Base-by-base conservation (phyloP, 169 alveolate species). In the Eimeria praecox region DNA sequence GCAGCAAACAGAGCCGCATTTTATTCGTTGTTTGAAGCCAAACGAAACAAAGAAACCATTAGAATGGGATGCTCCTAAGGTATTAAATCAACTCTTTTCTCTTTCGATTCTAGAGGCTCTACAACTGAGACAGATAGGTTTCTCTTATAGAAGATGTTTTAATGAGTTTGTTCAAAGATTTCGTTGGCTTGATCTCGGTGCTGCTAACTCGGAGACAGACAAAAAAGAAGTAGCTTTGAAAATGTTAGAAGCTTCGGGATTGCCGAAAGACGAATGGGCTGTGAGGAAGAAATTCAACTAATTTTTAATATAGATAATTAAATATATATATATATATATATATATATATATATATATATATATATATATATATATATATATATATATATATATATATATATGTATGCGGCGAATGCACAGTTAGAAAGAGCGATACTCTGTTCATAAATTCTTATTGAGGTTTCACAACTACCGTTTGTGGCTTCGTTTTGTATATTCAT, bases 21-120 rank as follows among this genome's bases (percentile, higher is more conserved):
- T 98, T 94, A 98, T 99, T 20, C 97, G 99, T 46, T 99, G 99
- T 78, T 97, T 99, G 42, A 99, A 99, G 95, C 99, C 99, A 16
- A 99, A 99, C 91, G 95, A 92, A 38, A 42, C 96, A 80, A 98
- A 98, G 90, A 90, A 94, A 33, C 98, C 99, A 38, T 80, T 97
- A 75, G 98, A 97, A n/a, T 98, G 98, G 98, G 96, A 97, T 75
- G 97, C 97, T 85, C 97, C 98, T 27, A 98, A 97, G 96, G 98
- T 98, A 22, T 95, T 98, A 40, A 96, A 97, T 49, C 99, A 98
- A 94, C 95, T 98, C n/a, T 97, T 97, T 90, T 98, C 99, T 35
- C 96, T 98, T 35, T 97, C 99, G n/a, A 97, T 98, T 80, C 94
- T 98, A 52, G 99, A 98, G 85, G 99, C 99, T 20, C 94, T 98